Percentiles rank a stretch among this genome's conserved stretches.
phyloP scores from a whole-genome alignment of 108 stramenopile genomes.

The Cyclotella sp. region DNA sequence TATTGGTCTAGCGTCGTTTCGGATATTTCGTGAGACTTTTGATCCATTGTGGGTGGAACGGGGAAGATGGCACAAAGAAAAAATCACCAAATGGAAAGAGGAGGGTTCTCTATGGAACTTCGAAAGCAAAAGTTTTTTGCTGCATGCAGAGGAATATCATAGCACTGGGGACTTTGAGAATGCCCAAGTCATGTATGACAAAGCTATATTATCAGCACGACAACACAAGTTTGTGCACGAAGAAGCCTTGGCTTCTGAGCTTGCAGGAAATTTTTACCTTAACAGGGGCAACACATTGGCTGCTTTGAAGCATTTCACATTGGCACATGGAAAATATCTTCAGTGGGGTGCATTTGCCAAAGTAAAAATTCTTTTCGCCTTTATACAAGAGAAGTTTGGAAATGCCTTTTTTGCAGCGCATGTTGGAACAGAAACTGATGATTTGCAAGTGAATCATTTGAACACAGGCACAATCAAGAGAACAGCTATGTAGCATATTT shows the following conservation, averaged over 20 bases:
- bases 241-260: conserved; percentile 26
- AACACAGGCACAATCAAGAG: no score
- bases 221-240: conserved; percentile 19
- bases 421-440: no score
- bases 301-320: conserved; percentile 12
- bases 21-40: conserved; percentile 11
- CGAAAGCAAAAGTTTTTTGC: conserved; percentile 13
- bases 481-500: no score
- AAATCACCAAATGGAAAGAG: background rate
- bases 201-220: conserved; percentile 16
- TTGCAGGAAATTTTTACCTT: conserved; percentile 19
- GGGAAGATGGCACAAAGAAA: background rate
- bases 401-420: background rate
- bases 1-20: conserved; percentile 6
- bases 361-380: background rate
- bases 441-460: no score
- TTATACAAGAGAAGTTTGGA: background rate
- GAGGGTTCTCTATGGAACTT: conserved; percentile 22
- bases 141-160: conserved; percentile 30
- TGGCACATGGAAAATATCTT: conserved; percentile 16
- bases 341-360: conserved; percentile 23
- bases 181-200: conserved; percentile 17
- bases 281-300: conserved; percentile 1
- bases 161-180: background rate
- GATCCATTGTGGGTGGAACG: conserved; percentile 2